These are phyloP conservation scores for Lolium multiflorum DNA, from an alignment of 176 grass and related monocot species.

Conservation along the genomic window DNA sequence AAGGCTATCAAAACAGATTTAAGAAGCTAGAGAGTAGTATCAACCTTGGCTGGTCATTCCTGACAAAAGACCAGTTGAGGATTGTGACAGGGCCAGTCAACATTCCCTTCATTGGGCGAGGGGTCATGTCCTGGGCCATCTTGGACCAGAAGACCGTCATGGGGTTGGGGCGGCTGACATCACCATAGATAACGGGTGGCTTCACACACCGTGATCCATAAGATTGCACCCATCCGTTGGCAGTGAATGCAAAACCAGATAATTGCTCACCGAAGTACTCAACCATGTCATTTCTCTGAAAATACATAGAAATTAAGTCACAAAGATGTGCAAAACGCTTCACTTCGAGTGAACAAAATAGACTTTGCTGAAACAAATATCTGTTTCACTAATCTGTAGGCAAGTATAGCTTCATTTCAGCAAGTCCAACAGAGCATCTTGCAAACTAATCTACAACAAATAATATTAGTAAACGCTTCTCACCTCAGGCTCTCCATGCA, in stretches of 20 bases:
- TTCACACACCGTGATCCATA: conserved; percentile 97
- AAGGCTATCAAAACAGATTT: conserved; percentile 16
- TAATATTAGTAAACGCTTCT: conserved; percentile 12
- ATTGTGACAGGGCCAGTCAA: conserved; percentile 97
- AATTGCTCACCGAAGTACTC: conserved; percentile 98
- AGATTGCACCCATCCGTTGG: conserved; percentile 97
- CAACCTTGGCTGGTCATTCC: conserved; percentile 94
- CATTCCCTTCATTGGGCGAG: conserved; percentile 99
- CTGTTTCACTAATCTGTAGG: background rate
- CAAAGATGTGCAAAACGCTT: conserved; percentile 25
- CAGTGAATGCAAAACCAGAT: conserved; percentile 97
- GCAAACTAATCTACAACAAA: conserved; percentile 6
- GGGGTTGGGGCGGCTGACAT: conserved; percentile 88
- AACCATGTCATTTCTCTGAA: conserved; percentile 98
- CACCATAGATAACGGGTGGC: conserved; percentile 96
- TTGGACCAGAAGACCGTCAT: conserved; percentile 99
- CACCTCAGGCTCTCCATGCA: conserved; percentile 98
- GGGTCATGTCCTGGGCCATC: conserved; percentile 87
- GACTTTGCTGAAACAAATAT: background rate
- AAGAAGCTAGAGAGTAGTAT: conserved; percentile 35
- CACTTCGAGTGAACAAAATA: background rate
- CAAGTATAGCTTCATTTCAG: background rate
- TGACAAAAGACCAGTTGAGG: conserved; percentile 98
- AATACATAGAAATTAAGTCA: conserved; percentile 5
- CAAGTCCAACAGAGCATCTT: background rate